Percentiles rank a stretch among this genome's conserved stretches.
These are phyloP conservation scores for Dendrobium officinale DNA, from an alignment of 106 monocot species.

Conservation along the genomic window DNA sequence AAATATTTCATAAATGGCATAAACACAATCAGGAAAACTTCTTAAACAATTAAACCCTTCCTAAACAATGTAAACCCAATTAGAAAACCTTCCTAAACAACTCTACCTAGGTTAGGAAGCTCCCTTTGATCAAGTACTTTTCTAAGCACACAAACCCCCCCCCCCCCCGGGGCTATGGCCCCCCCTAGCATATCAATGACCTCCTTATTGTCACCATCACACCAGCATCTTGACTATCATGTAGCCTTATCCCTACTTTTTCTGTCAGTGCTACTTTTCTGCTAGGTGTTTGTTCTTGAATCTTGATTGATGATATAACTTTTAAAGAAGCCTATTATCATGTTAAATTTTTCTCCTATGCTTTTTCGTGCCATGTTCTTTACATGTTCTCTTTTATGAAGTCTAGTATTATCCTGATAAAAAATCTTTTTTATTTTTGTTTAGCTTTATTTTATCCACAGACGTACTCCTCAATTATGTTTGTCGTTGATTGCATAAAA, in stretches of 20 bases:
- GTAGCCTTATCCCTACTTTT: not conserved
- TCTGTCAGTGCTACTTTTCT: not conserved
- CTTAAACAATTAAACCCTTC: too few species aligned
- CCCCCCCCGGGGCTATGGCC: too few species aligned
- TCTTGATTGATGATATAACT: not conserved
- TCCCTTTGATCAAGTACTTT: too few species aligned
- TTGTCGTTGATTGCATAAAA: not conserved
- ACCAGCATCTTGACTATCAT: not conserved
- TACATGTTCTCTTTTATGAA: not conserved
- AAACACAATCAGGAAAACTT: too few species aligned
- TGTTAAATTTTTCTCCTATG: not conserved
- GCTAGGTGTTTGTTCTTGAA: not conserved
- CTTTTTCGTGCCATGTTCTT: not conserved
- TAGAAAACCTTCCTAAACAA: too few species aligned
- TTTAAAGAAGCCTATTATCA: not conserved
- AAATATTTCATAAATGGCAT: too few species aligned
- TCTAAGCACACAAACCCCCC: too few species aligned
- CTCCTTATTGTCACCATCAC: not conserved
- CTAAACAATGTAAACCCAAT: too few species aligned
- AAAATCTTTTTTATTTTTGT: not conserved
- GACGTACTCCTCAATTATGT: not conserved
- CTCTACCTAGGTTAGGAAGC: too few species aligned
- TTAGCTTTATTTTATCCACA: not conserved
- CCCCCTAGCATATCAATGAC: too few species aligned
- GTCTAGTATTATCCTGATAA: not conserved